Conservation (phyloP, 768 basidiomycete species). For the Trametes sanguinea region DNA sequence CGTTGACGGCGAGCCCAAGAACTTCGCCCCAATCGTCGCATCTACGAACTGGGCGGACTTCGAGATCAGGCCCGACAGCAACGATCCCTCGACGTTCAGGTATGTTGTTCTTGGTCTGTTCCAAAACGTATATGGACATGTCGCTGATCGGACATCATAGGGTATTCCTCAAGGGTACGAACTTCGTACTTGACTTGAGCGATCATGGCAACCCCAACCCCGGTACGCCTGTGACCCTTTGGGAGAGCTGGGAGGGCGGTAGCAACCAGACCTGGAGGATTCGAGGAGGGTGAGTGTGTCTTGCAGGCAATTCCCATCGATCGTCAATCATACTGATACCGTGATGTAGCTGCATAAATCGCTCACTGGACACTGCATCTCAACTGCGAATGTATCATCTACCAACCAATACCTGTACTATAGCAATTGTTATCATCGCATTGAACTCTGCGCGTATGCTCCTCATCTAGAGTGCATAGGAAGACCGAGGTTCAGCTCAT, state of each 20-base stretch:
- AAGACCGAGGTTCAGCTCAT: not conserved
- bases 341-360: not conserved
- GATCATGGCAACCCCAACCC: conserved; percentile 45
- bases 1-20: conserved; percentile 35
- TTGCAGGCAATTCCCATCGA: not conserved
- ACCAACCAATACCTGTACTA: too few relatives aligned
- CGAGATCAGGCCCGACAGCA: conserved; percentile 52
- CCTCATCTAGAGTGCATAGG: too few relatives aligned
- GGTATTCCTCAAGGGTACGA: conserved; percentile 47
- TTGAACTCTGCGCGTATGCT: not conserved
- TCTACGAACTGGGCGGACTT: conserved; percentile 42
- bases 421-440: too few relatives aligned
- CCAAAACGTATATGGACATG: not conserved
- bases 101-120: conserved; percentile 28
- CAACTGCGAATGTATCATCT: too few relatives aligned
- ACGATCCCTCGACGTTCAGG: conserved; percentile 44
- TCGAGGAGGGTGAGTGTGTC: conserved; percentile 30
- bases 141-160: conserved; percentile 32
- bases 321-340: not conserved
- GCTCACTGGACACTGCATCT: not conserved
- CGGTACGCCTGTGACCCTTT: conserved; percentile 49
- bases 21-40: conserved; percentile 40
- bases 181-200: conserved; percentile 49
- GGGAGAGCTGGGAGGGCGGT: conserved; percentile 48
- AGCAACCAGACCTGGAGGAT: conserved; percentile 57